phyloP scores from a whole-genome alignment of 768 basidiomycete genomes.

The Russula sp. region DNA sequence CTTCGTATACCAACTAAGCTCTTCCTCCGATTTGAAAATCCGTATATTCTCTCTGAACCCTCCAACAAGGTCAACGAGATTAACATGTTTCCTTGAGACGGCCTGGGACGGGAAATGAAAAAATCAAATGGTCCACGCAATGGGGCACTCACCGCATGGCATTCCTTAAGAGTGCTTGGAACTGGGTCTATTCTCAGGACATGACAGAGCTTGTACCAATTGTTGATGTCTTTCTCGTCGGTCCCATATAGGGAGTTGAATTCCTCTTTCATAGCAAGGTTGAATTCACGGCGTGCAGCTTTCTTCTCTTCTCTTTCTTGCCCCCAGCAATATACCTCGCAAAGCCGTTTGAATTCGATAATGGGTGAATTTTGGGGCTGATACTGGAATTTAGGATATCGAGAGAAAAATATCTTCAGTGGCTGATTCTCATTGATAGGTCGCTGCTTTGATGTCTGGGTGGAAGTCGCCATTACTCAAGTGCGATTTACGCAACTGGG shows the following conservation, averaged over 20 bases:
- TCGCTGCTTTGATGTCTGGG: too few species aligned
- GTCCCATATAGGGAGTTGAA: conserved; percentile 31
- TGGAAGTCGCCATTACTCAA: too few species aligned
- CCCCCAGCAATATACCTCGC: not conserved
- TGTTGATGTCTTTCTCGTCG: conserved; percentile 22
- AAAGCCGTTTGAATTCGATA: conserved; percentile 26
- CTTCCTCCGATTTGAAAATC: conserved; percentile 30
- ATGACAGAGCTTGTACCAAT: conserved; percentile 30
- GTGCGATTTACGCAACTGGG: too few species aligned
- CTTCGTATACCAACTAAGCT: conserved; percentile 34
- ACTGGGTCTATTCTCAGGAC: conserved; percentile 28
- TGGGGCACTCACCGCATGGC: not conserved
- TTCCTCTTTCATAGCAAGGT: conserved; percentile 23
- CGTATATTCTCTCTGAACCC: conserved; percentile 26
- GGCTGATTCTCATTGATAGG: not conserved
- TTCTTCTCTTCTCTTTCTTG: not conserved
- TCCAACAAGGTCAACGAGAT: conserved; percentile 38
- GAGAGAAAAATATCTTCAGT: conserved; percentile 28
- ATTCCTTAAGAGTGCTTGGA: conserved; percentile 11
- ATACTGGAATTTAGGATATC: conserved; percentile 25
- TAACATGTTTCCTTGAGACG: conserved; percentile 31
- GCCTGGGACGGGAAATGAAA: not conserved
- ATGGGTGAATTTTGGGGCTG: conserved; percentile 16
- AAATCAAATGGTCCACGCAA: not conserved
- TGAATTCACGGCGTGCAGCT: conserved; percentile 4